These are phyloP conservation scores for Mucor circinelloides DNA, from an alignment of 371 early-diverging fungal species.

Conservation along the genomic window DNA sequence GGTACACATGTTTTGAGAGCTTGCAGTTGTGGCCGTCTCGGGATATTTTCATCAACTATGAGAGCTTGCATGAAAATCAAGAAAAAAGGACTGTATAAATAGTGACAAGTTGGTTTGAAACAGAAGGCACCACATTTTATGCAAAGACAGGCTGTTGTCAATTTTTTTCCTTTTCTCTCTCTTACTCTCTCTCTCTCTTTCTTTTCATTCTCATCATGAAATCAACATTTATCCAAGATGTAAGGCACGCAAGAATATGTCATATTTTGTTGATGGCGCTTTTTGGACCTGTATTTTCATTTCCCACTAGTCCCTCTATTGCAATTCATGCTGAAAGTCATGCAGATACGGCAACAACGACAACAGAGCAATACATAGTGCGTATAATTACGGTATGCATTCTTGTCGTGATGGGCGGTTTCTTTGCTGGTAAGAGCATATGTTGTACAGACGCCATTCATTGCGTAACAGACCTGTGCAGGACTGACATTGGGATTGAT, in stretches of 20 bases:
- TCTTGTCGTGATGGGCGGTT: conserved; percentile 18
- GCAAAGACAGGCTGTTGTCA: too few species aligned
- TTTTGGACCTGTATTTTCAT: not conserved
- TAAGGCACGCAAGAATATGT: not conserved
- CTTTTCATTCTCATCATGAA: not conserved
- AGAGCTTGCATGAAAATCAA: too few species aligned
- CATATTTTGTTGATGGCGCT: not conserved
- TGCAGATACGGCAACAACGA: not conserved
- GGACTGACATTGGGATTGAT: conserved; percentile 86
- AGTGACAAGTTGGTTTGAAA: not conserved
- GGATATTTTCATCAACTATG: too few species aligned
- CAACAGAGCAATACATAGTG: not conserved
- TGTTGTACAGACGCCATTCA: too few species aligned
- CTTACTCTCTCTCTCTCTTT: not conserved
- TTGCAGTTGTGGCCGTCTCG: too few species aligned
- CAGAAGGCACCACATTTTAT: too few species aligned
- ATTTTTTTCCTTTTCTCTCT: not conserved
- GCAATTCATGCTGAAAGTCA: not conserved
- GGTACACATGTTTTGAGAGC: too few species aligned
- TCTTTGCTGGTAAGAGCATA: conserved; percentile 26
- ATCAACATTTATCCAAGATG: not conserved
- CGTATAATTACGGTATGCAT: not conserved
- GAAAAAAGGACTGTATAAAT: not conserved
- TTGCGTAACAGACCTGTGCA: too few species aligned
- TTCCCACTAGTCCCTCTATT: not conserved